Evolutionary conservation across 371 early-diverging fungal genomes (phyloP), one percentile per base, ranked within the genome.

Genomic region (Umbelopsis sp.): DNA sequence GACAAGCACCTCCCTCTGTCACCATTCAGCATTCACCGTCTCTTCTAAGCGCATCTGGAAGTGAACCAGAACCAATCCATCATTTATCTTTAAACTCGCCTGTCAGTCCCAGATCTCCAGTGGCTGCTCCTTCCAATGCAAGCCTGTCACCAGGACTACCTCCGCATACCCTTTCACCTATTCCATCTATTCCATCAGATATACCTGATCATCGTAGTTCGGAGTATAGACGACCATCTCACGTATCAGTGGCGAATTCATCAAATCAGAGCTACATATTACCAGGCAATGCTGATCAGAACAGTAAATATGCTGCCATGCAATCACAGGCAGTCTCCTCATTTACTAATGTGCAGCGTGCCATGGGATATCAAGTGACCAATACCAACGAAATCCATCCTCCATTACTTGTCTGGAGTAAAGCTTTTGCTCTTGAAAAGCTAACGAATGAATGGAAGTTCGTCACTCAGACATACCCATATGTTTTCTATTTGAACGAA

Each of bases 1-100:
- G 76, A 22, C 50, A 50, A 4, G 50, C 72, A 3, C 44, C 65
- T 9, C 18, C 64, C 25, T 25, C 68, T 11, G 8, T 45, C 18
- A 45, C 62, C 29, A 35, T 57, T 37, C 48, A 48, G 6, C 37
- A 29, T 37, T 57, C 57, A 3, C 35, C 57, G 35, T 57, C 37
- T 0, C 35, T 35, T 16, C 32, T 57, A 35, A 57, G 57, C 29
- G 57, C 35, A 18, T 57, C 57, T 18, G 57, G 35, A 35, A 35
- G 35, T 35, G 57, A 57, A 4, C 57, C 29, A 57, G 57, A 57
- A 4, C 57, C 37, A 35, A 35, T 29, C 3, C 10, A 35, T 35
- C 35, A 29, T 16, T 18, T 57, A 18, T 37, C 57, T 57, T 57
- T 57, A 35, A 24, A 24, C 32, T 57, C 57, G 5, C 57, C 57